phyloP scores from a whole-genome alignment of 139 green algal genomes.

The Tetradesmus obliquus region DNA sequence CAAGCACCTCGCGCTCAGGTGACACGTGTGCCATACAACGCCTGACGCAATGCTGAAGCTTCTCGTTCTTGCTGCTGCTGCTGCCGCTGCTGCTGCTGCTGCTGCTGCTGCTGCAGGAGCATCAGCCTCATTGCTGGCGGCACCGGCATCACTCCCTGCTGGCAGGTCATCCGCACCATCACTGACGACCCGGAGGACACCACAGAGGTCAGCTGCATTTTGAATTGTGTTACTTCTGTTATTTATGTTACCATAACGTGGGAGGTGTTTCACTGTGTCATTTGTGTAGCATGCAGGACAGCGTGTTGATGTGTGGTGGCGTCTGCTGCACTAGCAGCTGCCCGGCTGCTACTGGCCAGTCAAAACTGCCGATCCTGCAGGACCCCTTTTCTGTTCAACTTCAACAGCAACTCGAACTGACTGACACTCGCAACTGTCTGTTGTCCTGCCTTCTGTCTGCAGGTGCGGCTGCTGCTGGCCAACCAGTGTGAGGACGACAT shows the following conservation, averaged over 20 bases:
- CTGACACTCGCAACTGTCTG: not conserved
- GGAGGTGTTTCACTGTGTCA: not conserved
- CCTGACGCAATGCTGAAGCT: not conserved
- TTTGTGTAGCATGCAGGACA: too few species aligned
- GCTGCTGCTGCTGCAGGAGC: slow-evolving; percentile 48
- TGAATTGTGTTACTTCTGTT: not conserved
- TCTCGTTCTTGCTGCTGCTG: not conserved
- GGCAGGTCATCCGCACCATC: slow-evolving; percentile 83
- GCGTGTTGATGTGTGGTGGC: too few species aligned
- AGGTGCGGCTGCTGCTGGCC: slow-evolving; percentile 93
- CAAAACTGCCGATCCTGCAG: too few species aligned
- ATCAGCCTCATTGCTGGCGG: slow-evolving; percentile 95
- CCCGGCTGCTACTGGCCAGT: too few species aligned
- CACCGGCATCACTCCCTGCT: slow-evolving; percentile 82
- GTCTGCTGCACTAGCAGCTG: too few species aligned
- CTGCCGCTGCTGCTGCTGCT: slow-evolving; percentile 22
- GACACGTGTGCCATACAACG: too few species aligned
- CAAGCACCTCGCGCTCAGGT: too few species aligned
- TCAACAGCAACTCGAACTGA: too few species aligned
- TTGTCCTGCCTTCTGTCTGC: not conserved
- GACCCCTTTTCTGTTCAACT: too few species aligned
- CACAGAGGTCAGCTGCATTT: slow-evolving; percentile 60
- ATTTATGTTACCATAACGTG: not conserved
- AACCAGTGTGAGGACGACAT: slow-evolving; percentile 97
- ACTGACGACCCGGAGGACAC: slow-evolving; percentile 84